Conservation (phyloP, 768 basidiomycete species). For the Lactarius pseudohatsudake region DNA sequence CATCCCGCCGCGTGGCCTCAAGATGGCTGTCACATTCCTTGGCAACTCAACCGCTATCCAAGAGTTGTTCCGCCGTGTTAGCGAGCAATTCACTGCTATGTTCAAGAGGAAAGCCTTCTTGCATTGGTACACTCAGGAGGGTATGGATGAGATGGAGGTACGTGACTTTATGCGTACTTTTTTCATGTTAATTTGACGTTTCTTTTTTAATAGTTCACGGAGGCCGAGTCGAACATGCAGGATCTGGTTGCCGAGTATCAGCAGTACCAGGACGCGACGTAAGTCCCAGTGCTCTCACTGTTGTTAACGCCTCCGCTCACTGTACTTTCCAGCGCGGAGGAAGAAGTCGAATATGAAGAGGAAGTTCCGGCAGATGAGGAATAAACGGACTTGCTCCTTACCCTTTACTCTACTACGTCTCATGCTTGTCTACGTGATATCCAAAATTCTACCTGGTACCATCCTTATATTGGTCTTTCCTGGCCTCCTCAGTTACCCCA, state of each 20-base stretch:
- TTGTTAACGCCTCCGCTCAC: constrained; percentile 19
- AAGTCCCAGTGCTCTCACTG: constrained; percentile 39
- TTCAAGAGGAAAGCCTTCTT: constrained; percentile 98
- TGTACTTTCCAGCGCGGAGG: constrained; percentile 59
- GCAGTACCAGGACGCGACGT: constrained; percentile 95
- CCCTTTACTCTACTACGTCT: constrained; percentile 15
- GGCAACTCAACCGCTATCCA: constrained; percentile 98
- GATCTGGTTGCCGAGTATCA: constrained; percentile 98
- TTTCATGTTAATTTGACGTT: not conserved
- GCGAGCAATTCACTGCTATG: constrained; percentile 98
- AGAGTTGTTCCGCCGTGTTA: constrained; percentile 98
- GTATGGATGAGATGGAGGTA: constrained; percentile 98
- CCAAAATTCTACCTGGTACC: constrained; percentile 30
- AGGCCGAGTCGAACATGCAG: constrained; percentile 99
- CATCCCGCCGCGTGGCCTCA: constrained; percentile 91
- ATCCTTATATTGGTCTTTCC: constrained; percentile 29
- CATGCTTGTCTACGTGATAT: constrained; percentile 27
- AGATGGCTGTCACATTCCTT: constrained; percentile 97
- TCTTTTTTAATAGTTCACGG: constrained; percentile 66
- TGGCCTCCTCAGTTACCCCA: constrained; percentile 24
- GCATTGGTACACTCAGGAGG: constrained; percentile 99
- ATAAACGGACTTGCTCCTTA: constrained; percentile 32
- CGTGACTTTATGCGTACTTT: constrained; percentile 26
- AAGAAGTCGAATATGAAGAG: constrained; percentile 89
- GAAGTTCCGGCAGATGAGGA: constrained; percentile 64